Conservation (phyloP, 805 yeast species). For the Saturnispora halmiae region DNA sequence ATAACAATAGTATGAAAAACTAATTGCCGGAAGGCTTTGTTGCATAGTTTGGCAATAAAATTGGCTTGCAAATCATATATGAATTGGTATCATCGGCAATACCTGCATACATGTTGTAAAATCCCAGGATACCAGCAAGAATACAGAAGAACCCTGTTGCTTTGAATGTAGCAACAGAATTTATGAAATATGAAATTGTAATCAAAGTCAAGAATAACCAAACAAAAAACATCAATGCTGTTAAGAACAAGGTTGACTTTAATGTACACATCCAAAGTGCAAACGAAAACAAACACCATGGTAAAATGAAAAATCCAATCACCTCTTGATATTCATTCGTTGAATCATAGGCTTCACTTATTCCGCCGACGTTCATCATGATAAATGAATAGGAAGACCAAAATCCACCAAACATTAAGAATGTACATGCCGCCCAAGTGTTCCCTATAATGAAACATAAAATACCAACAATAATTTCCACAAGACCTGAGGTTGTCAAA, state of each 20-base stretch:
- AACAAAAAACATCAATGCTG: conserved; percentile 33
- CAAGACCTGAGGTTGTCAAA: conserved; percentile 42
- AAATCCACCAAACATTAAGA: conserved; percentile 46
- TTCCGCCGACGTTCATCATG: conserved; percentile 36
- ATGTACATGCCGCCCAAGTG: conserved; percentile 48
- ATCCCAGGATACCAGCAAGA: conserved; percentile 36
- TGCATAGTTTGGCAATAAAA: background rate
- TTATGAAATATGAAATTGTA: conserved; percentile 36
- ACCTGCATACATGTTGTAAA: conserved; percentile 41
- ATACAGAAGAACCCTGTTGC: conserved; percentile 45
- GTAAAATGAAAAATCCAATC: conserved; percentile 39
- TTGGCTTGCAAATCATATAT: conserved; percentile 43
- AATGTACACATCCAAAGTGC: conserved; percentile 38
- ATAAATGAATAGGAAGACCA: conserved; percentile 44
- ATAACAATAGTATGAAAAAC: background rate
- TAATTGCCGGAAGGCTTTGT: background rate
- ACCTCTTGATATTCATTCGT: conserved; percentile 34
- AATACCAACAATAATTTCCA: conserved; percentile 41
- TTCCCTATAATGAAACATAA: conserved; percentile 44
- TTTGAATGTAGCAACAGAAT: conserved; percentile 25
- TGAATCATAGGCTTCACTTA: conserved; percentile 31
- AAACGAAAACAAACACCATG: conserved; percentile 45
- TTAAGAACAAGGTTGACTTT: conserved; percentile 38
- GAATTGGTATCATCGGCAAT: conserved; percentile 45
- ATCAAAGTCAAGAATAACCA: conserved; percentile 39